phyloP scores from a whole-genome alignment of 495 filamentous ascomycete genomes.

The Staphylotrichum tortipilum region DNA sequence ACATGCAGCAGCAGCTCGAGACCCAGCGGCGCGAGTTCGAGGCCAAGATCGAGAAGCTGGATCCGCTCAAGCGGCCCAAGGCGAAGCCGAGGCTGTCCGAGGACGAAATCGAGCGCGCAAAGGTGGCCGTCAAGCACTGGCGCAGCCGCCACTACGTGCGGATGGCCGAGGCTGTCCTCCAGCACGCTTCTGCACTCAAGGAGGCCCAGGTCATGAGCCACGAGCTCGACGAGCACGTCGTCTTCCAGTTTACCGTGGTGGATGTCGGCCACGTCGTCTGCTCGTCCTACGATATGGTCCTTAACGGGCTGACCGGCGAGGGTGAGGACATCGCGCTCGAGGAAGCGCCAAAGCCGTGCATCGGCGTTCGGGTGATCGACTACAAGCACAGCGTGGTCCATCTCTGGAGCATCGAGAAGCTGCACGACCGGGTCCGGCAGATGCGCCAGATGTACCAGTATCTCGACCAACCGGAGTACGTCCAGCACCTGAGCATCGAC shows the following conservation, averaged over 20 bases:
- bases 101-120: conserved; percentile 62
- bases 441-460: conserved; percentile 98
- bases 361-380: conserved; percentile 85
- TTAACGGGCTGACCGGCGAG: conserved; percentile 81
- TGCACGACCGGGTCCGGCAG: conserved; percentile 72
- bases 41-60: conserved; percentile 42
- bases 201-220: conserved; percentile 98
- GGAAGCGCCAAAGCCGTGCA: conserved; percentile 75
- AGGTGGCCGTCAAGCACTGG: conserved; percentile 62
- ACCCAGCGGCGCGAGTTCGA: conserved; percentile 72
- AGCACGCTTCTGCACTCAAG: conserved; percentile 79
- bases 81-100: conserved; percentile 57
- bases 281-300: conserved; percentile 91
- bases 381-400: conserved; percentile 81
- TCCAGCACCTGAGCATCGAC: conserved; percentile 68
- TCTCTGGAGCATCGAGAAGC: conserved; percentile 89
- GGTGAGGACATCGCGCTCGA: conserved; percentile 83
- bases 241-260: conserved; percentile 91
- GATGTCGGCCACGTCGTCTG: conserved; percentile 79
- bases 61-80: conserved; percentile 40
- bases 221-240: conserved; percentile 85
- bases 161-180: conserved; percentile 89
- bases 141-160: conserved; percentile 75
- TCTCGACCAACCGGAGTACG: conserved; percentile 85
- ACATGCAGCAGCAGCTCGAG: conserved; percentile 75